Base-by-base conservation (phyloP, 139 green algal species). In the Chlorella sp. region DNA sequence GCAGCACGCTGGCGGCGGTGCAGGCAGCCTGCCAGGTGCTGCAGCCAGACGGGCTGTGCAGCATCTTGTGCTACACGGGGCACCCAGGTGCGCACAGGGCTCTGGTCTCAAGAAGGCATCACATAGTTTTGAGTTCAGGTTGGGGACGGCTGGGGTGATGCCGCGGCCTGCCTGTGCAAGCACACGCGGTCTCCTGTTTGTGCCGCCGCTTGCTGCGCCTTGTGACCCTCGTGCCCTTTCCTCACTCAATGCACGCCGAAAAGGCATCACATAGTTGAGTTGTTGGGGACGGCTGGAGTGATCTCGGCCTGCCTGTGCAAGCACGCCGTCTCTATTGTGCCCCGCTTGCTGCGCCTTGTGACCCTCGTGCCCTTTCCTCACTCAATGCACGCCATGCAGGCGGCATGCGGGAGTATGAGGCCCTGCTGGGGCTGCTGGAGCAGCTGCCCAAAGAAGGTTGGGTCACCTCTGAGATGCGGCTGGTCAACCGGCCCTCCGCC, bases 21-120 rank as follows among this genome's bases (percentile, higher is more conserved):
- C 60, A 93, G 83, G 93, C 91, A 5, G 92, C 94, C 2, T 89
- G 94, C 42, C 85, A 95, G 71, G 84, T 92, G 42, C 87, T 96
- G 40, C 76, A 61, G 40, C 83, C 89, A 0, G 92, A 93, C 19
- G 95, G 95, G 24, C 34, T 95, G 4, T 66, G 96, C 21, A 92
- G 80, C 71, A 87, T 96, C 24, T n/a, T 97, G 19, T 82, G 57
- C 42, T 97, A 97, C 91, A 93, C 87, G 0, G 92, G 93, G 1
- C 95, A 97, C 75, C 91, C 89, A 92, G 93, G 93, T 89, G 42
- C 32, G 83, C 11, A 1, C 18, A 1, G 57, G 76, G 12, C 12
- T 1, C 3, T 60, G 64, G 64, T 14, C 60, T 26, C n/a, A n/a
- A n/a, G n/a, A n/a, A n/a, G n/a, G n/a, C n/a, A n/a, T n/a, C n/a